Evolutionary conservation across 2,329 filamentous ascomycete genomes (phyloP), one percentile per base, ranked within the genome.

Genomic region (Penicillium psychrosexuale): DNA sequence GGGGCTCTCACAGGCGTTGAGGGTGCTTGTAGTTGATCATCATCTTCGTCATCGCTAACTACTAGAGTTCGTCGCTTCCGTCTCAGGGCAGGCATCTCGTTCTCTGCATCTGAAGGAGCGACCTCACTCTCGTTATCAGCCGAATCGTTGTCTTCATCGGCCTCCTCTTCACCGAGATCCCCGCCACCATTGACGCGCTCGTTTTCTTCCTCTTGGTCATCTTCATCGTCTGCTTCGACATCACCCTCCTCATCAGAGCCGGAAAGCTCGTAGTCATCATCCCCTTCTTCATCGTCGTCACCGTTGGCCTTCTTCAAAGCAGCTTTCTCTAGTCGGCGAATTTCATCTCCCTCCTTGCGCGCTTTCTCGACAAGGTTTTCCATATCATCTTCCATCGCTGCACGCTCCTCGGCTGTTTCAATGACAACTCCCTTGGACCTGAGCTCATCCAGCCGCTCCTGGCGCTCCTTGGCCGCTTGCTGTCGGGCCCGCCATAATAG

Each of bases 341-440:
- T 86, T 62, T 88, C 86, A 42, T 89, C 83, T 2, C 87, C 92
- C 69, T 97, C 90, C 58, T 85, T 81, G 54, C 91, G 82, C 19
- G 92, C 93, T 65, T 87, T 91, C 45, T 93, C 88, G 27, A 97
- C 84, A 57, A 97, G 82, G 66, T 97, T 88, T 64, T 97, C 94
- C 12, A 96, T 85, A 56, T 92, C 85, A 54, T 89, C 85, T 71
- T 91, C 84, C 69, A 96, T 88, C 33, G 84, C 84, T 67, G 92
- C 89, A 19, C 90, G 85, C 71, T 99, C 92, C 72, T 97, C 93
- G 2, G 87, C 84, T 0, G 90, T 96, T 70, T 92, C 88, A 17
- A 97, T 80, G 24, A 88, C 78, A 27, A 97, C 82, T 8, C 94
- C 94, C 72, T 89, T 91, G 11, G 88, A 86, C 66, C 84, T 85